phyloP scores from a whole-genome alignment of 2,329 filamentous ascomycete species.

The Colletotrichum scovillei region DNA sequence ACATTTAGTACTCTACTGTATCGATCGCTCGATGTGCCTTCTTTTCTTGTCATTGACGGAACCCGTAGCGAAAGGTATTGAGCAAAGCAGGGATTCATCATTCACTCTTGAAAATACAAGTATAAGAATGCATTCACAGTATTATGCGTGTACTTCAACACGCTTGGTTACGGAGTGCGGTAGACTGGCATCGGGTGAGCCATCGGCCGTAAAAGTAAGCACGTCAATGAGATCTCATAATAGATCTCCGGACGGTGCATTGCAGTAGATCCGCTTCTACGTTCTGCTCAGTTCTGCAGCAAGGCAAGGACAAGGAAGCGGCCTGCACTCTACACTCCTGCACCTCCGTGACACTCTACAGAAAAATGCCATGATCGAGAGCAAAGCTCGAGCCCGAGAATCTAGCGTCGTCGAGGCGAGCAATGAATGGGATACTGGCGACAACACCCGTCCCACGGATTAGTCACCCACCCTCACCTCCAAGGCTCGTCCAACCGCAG shows the following conservation, averaged over 20 bases:
- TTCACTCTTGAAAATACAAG: neutral
- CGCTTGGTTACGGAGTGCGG: neutral
- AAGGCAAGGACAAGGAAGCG: neutral
- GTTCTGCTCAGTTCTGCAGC: neutral
- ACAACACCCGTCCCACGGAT: neutral
- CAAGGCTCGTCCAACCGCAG: neutral
- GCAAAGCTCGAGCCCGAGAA: neutral
- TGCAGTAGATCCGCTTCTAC: neutral
- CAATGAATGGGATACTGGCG: neutral
- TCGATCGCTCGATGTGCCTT: neutral
- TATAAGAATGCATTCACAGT: neutral
- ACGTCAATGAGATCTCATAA: neutral
- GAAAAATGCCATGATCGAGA: neutral
- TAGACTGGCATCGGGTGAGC: too few species aligned
- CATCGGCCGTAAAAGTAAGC: too few species aligned
- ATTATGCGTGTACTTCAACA: neutral
- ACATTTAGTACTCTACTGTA: neutral
- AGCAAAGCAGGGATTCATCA: too few species aligned
- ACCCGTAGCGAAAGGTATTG: too few species aligned
- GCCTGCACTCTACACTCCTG: neutral
- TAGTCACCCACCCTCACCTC: conserved; percentile 9
- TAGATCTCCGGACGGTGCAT: neutral
- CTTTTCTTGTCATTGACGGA: too few species aligned
- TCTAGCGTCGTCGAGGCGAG: neutral
- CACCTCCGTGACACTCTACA: neutral